These are phyloP conservation scores for Podospora tetraspora DNA, from an alignment of 495 filamentous ascomycete genomes.

Conservation along the genomic window DNA sequence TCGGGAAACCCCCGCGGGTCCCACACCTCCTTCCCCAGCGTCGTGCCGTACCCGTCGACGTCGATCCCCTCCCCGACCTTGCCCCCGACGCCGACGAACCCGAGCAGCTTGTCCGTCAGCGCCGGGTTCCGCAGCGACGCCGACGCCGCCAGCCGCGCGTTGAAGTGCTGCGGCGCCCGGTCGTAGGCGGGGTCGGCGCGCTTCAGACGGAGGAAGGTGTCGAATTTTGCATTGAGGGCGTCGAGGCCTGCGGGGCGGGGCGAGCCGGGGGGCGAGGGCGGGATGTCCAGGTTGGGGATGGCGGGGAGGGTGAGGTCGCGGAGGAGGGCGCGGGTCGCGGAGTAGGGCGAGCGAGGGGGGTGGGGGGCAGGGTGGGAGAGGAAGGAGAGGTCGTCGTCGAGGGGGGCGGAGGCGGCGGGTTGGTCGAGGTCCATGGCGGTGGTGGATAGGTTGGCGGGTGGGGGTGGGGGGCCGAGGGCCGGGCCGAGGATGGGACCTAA, in stretches of 20 bases:
- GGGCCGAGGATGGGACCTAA: slow-evolving; percentile 36
- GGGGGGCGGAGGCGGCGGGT: neutral
- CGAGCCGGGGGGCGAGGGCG: slow-evolving; percentile 74
- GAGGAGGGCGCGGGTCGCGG: slow-evolving; percentile 57
- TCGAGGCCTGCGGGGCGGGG: slow-evolving; percentile 55
- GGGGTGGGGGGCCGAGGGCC: slow-evolving; percentile 22
- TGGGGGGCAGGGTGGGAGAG: slow-evolving; percentile 12
- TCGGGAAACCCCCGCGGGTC: slow-evolving; percentile 59
- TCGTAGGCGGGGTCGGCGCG: slow-evolving; percentile 40
- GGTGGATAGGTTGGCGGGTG: neutral
- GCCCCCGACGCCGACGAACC: slow-evolving; percentile 63
- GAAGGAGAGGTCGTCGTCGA: slow-evolving; percentile 24
- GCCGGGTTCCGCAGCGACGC: slow-evolving; percentile 75
- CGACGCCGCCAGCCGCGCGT: slow-evolving; percentile 67
- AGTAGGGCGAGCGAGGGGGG: slow-evolving; percentile 63
- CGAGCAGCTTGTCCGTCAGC: slow-evolving; percentile 70
- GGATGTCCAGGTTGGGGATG: slow-evolving; percentile 71
- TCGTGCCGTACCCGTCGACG: slow-evolving; percentile 63
- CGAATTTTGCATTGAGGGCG: slow-evolving; percentile 64
- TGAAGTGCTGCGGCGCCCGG: slow-evolving; percentile 83
- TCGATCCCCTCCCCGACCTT: slow-evolving; percentile 10
- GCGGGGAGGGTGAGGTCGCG: slow-evolving; percentile 84
- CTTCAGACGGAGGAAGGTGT: slow-evolving; percentile 80
- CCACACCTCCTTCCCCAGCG: slow-evolving; percentile 62
- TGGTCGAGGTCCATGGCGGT: neutral